A percentile compares a stretch with the other conserved stretches of the same genome.
Evolutionary conservation across 2,329 filamentous ascomycete species (phyloP).

Genomic region (Oidium heveae): DNA sequence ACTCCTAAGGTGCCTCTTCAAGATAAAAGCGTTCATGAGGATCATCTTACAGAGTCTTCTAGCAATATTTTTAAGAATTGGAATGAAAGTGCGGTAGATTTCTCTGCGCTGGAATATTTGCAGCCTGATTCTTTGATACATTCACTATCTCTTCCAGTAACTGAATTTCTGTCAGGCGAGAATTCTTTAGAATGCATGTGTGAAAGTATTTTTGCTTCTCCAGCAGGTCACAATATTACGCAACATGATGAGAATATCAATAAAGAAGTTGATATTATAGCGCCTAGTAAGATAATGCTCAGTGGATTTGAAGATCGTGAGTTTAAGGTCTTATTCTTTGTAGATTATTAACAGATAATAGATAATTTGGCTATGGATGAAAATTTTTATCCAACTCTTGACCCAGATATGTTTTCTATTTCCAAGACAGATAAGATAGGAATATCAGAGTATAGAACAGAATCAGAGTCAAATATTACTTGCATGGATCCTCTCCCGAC

Average conservation of each 20-base stretch:
- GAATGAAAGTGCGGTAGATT: constrained; percentile 17
- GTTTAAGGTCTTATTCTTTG: not conserved
- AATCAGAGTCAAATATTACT: not conserved
- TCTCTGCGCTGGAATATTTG: constrained; percentile 23
- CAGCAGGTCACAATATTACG: constrained; percentile 9
- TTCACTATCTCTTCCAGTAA: constrained; percentile 14
- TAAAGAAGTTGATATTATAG: not conserved
- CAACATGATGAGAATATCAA: constrained; percentile 4
- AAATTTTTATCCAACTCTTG: not conserved
- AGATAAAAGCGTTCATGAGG: constrained; percentile 3
- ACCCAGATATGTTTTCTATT: not conserved
- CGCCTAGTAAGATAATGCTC: not conserved
- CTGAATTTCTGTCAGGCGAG: constrained; percentile 3
- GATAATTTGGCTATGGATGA: not conserved
- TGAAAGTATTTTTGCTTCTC: constrained; percentile 10
- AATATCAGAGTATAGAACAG: not conserved
- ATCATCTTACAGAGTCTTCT: constrained; percentile 19
- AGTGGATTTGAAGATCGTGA: not conserved
- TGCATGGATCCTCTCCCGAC: not conserved
- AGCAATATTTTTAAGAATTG: constrained; percentile 7
- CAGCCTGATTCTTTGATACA: constrained; percentile 8
- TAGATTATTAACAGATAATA: not conserved
- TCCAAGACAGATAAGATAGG: not conserved
- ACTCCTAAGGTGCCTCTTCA: not conserved
- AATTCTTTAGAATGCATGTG: constrained; percentile 11